Conservation (phyloP, 2,329 filamentous ascomycete genomes). For the Xylariaceae sp. region DNA sequence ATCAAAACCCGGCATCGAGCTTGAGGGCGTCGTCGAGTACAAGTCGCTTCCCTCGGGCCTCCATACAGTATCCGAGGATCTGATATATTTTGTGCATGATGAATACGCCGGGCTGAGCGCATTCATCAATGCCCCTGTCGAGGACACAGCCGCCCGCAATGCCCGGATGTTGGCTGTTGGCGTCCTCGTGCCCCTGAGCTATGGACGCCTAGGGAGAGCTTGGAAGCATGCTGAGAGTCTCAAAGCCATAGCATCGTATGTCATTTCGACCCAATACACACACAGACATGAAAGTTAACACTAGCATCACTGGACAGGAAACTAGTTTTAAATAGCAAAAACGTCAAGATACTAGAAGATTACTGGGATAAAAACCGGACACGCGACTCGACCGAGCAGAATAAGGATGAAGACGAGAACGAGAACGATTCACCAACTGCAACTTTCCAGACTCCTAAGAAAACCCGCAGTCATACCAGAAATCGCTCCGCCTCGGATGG, state of each 20-base stretch:
- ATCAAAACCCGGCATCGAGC: conserved; percentile 61
- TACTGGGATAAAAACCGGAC: conserved; percentile 71
- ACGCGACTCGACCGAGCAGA: conserved; percentile 36
- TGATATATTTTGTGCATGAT: conserved; percentile 91
- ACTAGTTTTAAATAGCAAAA: conserved; percentile 61
- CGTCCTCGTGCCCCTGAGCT: conserved; percentile 78
- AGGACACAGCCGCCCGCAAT: conserved; percentile 72
- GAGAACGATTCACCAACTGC: conserved; percentile 49
- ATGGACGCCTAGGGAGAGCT: conserved; percentile 77
- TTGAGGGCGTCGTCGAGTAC: conserved; percentile 90
- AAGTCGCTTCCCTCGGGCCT: conserved; percentile 92
- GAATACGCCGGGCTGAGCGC: conserved; percentile 84
- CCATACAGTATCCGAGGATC: conserved; percentile 81
- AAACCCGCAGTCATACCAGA: conserved; percentile 43
- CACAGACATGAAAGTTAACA: conserved; percentile 2
- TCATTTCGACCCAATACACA: not conserved
- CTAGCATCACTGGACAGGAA: conserved; percentile 34
- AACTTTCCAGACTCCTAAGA: conserved; percentile 37
- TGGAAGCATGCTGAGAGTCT: conserved; percentile 83
- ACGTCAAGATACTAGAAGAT: conserved; percentile 63
- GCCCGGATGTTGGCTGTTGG: conserved; percentile 92
- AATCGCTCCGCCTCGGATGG: conserved; percentile 61
- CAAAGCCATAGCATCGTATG: conserved; percentile 68
- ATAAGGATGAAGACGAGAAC: conserved; percentile 36
- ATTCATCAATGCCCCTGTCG: conserved; percentile 79